Conservation (phyloP, 2,329 filamentous ascomycete species). For the Sporothrix brunneoviolacea region DNA sequence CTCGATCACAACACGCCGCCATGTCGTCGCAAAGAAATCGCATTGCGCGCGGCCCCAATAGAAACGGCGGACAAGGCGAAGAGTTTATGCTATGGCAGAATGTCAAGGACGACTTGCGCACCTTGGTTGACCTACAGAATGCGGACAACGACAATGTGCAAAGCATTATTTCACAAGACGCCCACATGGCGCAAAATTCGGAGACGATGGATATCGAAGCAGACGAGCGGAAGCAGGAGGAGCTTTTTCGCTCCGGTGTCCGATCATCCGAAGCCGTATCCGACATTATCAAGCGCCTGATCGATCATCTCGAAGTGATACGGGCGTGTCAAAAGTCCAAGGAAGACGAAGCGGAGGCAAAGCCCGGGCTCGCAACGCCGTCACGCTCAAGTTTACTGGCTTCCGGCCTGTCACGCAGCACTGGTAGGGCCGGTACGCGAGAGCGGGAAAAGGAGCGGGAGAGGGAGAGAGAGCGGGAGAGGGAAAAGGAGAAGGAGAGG, state of each 20-base stretch:
- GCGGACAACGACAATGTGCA: constrained; percentile 33
- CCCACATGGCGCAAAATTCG: constrained; percentile 31
- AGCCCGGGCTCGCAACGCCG: constrained; percentile 17
- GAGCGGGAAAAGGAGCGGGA: constrained; percentile 15
- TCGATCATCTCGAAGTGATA: constrained; percentile 34
- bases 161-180: constrained; percentile 34
- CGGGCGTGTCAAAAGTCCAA: constrained; percentile 35
- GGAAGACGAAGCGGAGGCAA: constrained; percentile 31
- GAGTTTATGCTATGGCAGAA: constrained; percentile 36
- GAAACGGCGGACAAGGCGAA: constrained; percentile 37
- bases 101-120: constrained; percentile 31
- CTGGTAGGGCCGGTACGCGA: constrained; percentile 21
- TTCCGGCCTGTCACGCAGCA: constrained; percentile 12
- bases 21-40: constrained; percentile 24
- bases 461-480: constrained; percentile 8
- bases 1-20: neutral
- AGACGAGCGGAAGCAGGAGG: constrained; percentile 24
- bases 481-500: constrained; percentile 7
- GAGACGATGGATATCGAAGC: constrained; percentile 26
- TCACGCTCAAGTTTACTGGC: constrained; percentile 20
- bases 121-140: constrained; percentile 32
- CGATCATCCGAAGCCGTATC: constrained; percentile 28
- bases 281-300: constrained; percentile 28
- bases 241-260: constrained; percentile 23
- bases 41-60: constrained; percentile 26